Evolutionary conservation across 1,139 yeast species (phyloP), one percentile per base, ranked within the genome.

Genomic region (Groenewaldozyma sp.): DNA sequence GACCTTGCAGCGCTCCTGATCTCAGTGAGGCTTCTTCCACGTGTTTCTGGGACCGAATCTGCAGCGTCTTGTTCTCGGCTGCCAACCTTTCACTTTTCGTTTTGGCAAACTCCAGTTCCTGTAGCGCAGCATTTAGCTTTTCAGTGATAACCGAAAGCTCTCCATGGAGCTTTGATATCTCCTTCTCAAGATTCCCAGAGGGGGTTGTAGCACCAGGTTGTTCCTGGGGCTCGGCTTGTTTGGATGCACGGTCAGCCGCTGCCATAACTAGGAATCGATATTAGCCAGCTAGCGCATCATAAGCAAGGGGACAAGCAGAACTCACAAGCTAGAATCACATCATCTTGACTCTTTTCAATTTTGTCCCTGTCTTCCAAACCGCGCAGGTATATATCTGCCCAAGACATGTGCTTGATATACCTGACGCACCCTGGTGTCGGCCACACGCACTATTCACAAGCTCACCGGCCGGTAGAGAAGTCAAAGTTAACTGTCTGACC

Each of bases 1-100:
- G 63, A 13, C 71, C 62, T 48, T 79, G 86, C 19, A 77, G 67
- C 11, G 77, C 70, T 46, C 71, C 70, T 39, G 58, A 43, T 37
- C 53, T 41, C 26, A 35, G 37, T 17, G 52, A 41, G 24, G 48
- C 45, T 36, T 49, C 49, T 19, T 50, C 49, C 26, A 36, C 50
- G 43, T 58, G 51, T 34, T 50, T 50, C 28, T 48, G 49, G 26
- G 43, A 41, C 31, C 31, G 37, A 9, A 26, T 35, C 34, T 42
- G 38, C 22, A 40, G 38, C 28, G 24, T 24, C 18, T 22, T 39
- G 38, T 39, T 34, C 13, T 44, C 39, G 16, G 34, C 29, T 17
- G 31, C 24, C 18, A 47, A 27, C 27, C 26, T 16, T 2, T 43
- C 42, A 13, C 28, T 28, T 18, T 46, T 39, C 11, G 31, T 36